These are phyloP conservation scores for Globisporangium spinosum DNA, from an alignment of 352 stramenopile genomes.

Conservation along the genomic window DNA sequence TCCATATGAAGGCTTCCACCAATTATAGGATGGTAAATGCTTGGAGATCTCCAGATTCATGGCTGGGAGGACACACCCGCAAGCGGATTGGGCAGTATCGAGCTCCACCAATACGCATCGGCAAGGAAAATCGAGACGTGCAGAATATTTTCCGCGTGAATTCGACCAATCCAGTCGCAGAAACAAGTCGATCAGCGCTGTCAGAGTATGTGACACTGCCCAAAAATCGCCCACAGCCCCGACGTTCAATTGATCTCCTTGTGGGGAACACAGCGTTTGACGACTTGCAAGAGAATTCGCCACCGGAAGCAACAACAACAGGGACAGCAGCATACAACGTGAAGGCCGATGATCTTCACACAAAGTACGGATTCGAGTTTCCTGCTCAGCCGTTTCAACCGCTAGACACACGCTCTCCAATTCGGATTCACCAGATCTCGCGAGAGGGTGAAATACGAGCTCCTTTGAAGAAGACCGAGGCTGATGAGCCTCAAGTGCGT, in stretches of 20 bases:
- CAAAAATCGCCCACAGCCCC: conserved; percentile 29
- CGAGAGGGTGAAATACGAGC: not conserved
- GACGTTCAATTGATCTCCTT: conserved; percentile 34
- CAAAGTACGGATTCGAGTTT: conserved; percentile 17
- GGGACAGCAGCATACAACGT: not conserved
- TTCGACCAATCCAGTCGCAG: not conserved
- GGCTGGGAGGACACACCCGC: not conserved
- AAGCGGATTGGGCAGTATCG: conserved; percentile 1
- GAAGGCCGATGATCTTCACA: conserved; percentile 1
- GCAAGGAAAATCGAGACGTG: conserved; percentile 9
- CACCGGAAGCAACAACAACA: not conserved
- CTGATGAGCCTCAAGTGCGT: not conserved
- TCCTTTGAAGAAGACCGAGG: not conserved
- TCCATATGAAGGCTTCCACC: no score
- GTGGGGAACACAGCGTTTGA: not conserved
- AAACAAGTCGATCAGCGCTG: conserved; percentile 2
- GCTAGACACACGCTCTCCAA: not conserved
- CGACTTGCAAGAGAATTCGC: not conserved
- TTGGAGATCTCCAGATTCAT: not conserved
- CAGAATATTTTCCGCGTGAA: not conserved
- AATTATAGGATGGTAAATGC: not conserved
- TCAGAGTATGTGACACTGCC: conserved; percentile 36
- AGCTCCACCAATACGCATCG: not conserved
- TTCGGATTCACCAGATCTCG: not conserved
- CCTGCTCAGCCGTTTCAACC: conserved; percentile 12